Evolutionary conservation across 192 early-diverging fungal species (phyloP).

Genomic region (Diversispora epigaea): DNA sequence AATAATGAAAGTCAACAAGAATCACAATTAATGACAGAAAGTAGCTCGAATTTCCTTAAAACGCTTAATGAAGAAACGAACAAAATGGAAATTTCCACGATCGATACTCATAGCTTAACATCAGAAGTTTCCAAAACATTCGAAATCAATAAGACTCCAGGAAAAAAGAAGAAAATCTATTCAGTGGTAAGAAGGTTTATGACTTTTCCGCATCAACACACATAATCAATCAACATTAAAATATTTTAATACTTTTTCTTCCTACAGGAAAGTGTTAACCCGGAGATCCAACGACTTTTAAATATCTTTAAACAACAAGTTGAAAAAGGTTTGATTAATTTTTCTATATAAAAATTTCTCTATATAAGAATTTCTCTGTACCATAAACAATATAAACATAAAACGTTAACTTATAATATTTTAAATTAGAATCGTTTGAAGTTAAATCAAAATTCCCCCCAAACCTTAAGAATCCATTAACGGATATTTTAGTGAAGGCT

Average conservation of each 20-base stretch:
- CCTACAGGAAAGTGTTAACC: neutral
- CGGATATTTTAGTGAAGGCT: constrained; percentile 32
- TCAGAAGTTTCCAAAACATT: neutral
- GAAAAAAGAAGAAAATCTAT: constrained; percentile 26
- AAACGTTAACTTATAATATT: neutral
- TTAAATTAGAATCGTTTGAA: constrained; percentile 46
- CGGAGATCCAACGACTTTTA: neutral
- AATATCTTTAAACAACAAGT: neutral
- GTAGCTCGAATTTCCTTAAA: too few species aligned
- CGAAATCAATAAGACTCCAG: constrained; percentile 8
- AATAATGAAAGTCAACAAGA: neutral
- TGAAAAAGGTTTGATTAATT: neutral
- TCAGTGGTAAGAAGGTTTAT: neutral
- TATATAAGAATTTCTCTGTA: neutral
- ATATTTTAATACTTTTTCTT: neutral
- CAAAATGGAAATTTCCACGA: neutral
- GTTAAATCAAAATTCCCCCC: constrained; percentile 51
- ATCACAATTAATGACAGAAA: neutral
- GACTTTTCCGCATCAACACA: neutral
- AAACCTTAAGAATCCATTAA: constrained; percentile 42
- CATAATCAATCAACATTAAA: neutral
- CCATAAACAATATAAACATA: neutral
- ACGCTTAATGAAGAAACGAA: too few species aligned
- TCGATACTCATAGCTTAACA: neutral
- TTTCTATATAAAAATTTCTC: neutral